Evolutionary conservation across 805 yeast genomes (phyloP), one percentile per base, ranked within the genome.

Genomic region (Starmerella roubikii): DNA sequence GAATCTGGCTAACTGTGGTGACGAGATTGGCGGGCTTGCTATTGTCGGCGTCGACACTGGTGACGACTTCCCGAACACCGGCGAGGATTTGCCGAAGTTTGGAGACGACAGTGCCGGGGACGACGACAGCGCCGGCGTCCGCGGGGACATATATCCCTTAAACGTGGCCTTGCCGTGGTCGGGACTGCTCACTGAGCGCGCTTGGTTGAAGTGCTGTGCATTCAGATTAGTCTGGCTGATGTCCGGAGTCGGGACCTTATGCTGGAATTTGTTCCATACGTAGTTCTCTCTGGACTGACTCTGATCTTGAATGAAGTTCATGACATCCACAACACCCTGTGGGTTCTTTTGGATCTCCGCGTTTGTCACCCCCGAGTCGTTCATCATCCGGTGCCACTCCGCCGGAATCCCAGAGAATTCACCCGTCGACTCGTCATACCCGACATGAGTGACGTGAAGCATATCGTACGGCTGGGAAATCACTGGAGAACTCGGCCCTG

Each of bases 401-500:
- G 74, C 77, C 1, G 98, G 98, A 33, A 91, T 65, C 1, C 96
- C 97, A 1, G 86, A 81, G 54, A 79, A 88, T 40, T 82, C 77
- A 12, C 95, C 95, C 15, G 88, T 76, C 47, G 72, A 74, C 11
- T 73, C 65, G 56, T 88, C 93, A 42, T 80, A 77, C 24, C 94
- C 95, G 9, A 91, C 97, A 56, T 91, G 97, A n/a, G 91, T 84
- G 26, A 84, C 78, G 54, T 86, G 94, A 54, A 82, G 77, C 15
- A 91, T 79, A 53, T 83, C 84, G 57, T 78, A 84, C 0, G 98
- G 98, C 0, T 84, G 77, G n/a, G 94, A 81, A 36, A 88, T 91
- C 11, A 36, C 33, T 3, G 43, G 42, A 26, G 40, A 33, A 19
- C 26, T 39, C 25, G 20, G 19, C 12, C 29, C 15, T 11, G 34